A percentile compares a stretch with the other conserved stretches of the same genome.
Conservation (phyloP, 768 basidiomycete genomes). For the Rhodotorula taiwanensis region DNA sequence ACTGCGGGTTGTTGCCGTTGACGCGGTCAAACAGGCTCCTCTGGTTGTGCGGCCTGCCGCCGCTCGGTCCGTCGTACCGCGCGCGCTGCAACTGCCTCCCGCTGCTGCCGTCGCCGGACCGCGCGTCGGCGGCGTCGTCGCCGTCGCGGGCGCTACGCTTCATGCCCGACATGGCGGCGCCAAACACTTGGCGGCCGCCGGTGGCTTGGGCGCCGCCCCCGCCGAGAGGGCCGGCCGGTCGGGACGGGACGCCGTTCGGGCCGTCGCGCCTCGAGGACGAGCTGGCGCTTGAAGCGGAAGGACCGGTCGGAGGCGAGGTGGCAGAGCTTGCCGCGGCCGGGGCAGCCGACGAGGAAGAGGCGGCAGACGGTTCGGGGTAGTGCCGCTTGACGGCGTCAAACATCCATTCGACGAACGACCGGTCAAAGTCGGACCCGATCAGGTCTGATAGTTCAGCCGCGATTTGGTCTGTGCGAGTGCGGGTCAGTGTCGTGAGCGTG, state of each 20-base stretch:
- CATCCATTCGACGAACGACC: conserved; percentile 80
- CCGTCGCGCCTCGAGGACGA: too few relatives aligned
- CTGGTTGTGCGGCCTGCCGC: neutral
- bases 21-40: conserved; percentile 29
- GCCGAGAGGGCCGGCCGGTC: conserved; percentile 1
- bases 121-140: neutral
- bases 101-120: conserved; percentile 7
- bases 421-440: conserved; percentile 78
- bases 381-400: conserved; percentile 59
- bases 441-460: conserved; percentile 77
- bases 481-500: neutral
- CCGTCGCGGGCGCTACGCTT: conserved; percentile 33
- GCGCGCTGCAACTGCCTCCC: conserved; percentile 16
- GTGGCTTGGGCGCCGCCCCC: too few relatives aligned
- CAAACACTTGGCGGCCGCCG: conserved; percentile 29
- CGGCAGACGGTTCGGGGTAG: conserved; percentile 33
- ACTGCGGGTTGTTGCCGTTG: conserved; percentile 29
- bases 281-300: too few relatives aligned
- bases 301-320: conserved; percentile 8
- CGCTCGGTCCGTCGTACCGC: conserved; percentile 8
- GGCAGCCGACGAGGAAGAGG: conserved; percentile 38
- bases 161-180: conserved; percentile 36
- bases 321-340: conserved; percentile 17
- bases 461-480: conserved; percentile 57
- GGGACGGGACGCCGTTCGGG: conserved; percentile 3